These are phyloP conservation scores for Alternaria ventricosa DNA, from an alignment of 2,329 filamentous ascomycete species.

Conservation along the genomic window DNA sequence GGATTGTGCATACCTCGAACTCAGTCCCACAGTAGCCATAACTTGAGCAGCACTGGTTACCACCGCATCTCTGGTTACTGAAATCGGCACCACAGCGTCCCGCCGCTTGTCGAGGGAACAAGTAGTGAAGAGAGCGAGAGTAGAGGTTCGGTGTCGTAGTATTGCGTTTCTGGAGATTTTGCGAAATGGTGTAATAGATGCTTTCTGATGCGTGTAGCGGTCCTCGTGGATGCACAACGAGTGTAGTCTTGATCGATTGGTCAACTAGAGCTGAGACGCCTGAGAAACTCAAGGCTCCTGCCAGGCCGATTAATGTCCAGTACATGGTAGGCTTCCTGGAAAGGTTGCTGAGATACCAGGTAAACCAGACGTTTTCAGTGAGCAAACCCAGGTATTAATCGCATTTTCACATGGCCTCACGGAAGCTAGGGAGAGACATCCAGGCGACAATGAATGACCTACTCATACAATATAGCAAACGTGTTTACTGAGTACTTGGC, in stretches of 20 bases:
- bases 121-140: slow-evolving; percentile 15
- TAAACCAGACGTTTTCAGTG: background rate
- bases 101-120: slow-evolving; percentile 24
- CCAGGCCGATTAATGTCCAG: slow-evolving; percentile 21
- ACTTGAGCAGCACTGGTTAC: slow-evolving; percentile 33
- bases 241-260: slow-evolving; percentile 11
- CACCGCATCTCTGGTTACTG: slow-evolving; percentile 21
- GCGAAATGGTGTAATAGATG: background rate
- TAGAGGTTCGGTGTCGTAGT: slow-evolving; percentile 20
- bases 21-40: slow-evolving; percentile 38
- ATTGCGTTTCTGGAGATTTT: slow-evolving; percentile 16
- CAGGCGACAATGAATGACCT: slow-evolving; percentile 1
- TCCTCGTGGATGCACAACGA: slow-evolving; percentile 1
- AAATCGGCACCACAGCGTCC: slow-evolving; percentile 36
- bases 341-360: background rate
- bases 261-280: slow-evolving; percentile 19
- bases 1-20: slow-evolving; percentile 14
- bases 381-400: slow-evolving; percentile 17
- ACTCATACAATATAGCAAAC: slow-evolving; percentile 21
- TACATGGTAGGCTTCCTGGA: slow-evolving; percentile 21
- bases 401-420: background rate
- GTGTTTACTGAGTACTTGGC: slow-evolving; percentile 12
- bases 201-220: background rate
- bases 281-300: slow-evolving; percentile 24
- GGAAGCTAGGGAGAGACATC: slow-evolving; percentile 1